Evolutionary conservation across 2,329 filamentous ascomycete species (phyloP), one percentile per base, ranked within the genome.

Genomic region (Trichoderma sp.): DNA sequence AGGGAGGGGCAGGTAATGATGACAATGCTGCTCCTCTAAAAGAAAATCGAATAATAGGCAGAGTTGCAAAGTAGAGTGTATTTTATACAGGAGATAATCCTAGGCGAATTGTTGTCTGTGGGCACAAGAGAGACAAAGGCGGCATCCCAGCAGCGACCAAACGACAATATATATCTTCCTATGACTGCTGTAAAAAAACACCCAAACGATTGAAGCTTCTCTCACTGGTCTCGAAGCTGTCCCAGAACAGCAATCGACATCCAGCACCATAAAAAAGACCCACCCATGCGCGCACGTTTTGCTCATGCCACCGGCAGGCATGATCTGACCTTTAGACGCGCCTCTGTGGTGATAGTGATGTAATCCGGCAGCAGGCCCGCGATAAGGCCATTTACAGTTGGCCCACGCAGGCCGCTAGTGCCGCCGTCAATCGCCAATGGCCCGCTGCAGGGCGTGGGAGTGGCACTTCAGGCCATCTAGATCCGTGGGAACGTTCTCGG

Each of bases 291-390:
- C 29, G 61, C 49, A 56, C 24, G 57, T 58, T 61, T 58, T 61
- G 47, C 65, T 68, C 57, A 47, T 66, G 52, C 63, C 40, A 67
- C 37, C 53, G 16, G 55, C 64, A 67, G 37, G 64, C 53, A 59
- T 67, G 64, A 29, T 55, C 64, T 67, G 55, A 67, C 55, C 58
- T 61, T 63, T 21, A 40, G 55, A 59, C 53, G 64, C 64, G 52
- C 53, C 55, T 35, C 64, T 68, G 65, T 60, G 43, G 29, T 68
- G 65, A 68, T 68, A 68, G 57, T 68, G 65, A 68, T 68, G 65
- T 61, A 68, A 68, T 68, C 31, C 21, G 31, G 53, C 59, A 58
- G 40, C 21, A 49, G 52, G 55, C 19, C 24, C 24, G n/a, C 31
- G 55, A 33, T 56, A 55, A 31, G 43, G 31, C 64, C 64, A 67